phyloP scores from a whole-genome alignment of 2,329 filamentous ascomycete genomes.

The Parascedosporium putredinis region DNA sequence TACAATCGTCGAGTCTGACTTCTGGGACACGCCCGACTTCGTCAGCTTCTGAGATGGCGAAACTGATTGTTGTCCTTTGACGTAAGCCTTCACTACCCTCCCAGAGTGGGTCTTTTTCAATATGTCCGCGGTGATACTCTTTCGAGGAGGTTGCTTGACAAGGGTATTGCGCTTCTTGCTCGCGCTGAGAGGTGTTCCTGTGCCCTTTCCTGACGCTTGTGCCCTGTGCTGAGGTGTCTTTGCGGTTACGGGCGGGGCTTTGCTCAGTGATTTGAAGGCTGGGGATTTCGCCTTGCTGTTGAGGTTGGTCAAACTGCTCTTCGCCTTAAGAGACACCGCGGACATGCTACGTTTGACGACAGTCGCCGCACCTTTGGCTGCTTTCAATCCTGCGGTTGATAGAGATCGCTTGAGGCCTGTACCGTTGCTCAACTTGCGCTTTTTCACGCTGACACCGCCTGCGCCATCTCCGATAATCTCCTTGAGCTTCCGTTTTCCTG shows the following conservation, averaged over 20 bases:
- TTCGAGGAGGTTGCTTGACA: constrained; percentile 5
- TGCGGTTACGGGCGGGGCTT: constrained; percentile 15
- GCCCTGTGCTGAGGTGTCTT: constrained; percentile 10
- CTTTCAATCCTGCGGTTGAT: constrained; percentile 24
- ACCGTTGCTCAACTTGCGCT: constrained; percentile 11
- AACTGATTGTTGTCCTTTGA: constrained; percentile 11
- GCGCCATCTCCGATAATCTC: constrained; percentile 1
- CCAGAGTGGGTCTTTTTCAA: constrained; percentile 12
- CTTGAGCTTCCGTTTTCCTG: constrained; percentile 9
- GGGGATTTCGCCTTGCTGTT: constrained; percentile 16
- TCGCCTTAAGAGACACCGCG: constrained; percentile 19
- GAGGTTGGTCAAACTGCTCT: constrained; percentile 14
- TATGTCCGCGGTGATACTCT: neutral
- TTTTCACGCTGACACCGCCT: constrained; percentile 6
- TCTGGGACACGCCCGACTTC: neutral
- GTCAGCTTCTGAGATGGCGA: constrained; percentile 2
- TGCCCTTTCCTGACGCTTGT: constrained; percentile 7
- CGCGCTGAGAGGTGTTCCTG: constrained; percentile 8
- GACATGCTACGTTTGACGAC: constrained; percentile 26
- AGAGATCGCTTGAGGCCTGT: constrained; percentile 24
- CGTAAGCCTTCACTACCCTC: constrained; percentile 12
- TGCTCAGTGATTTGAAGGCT: constrained; percentile 19
- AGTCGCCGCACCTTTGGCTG: constrained; percentile 25
- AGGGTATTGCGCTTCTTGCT: constrained; percentile 8
- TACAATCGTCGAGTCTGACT: constrained; percentile 3